Evolutionary conservation across 2,329 filamentous ascomycete species (phyloP).

Genomic region (Venturia carpophila): DNA sequence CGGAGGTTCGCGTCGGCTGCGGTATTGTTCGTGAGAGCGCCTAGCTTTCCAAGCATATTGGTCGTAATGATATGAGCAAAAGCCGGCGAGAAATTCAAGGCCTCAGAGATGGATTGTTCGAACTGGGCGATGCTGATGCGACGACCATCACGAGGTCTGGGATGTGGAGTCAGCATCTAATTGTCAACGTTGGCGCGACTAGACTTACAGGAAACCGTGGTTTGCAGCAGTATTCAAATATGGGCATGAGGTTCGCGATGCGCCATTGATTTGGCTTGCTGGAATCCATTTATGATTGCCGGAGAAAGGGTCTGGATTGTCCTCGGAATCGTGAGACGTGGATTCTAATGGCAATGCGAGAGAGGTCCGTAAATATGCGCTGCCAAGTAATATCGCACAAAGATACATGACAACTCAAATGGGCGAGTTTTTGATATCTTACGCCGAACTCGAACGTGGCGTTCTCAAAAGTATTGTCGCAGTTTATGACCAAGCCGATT

Average conservation of each 20-base stretch:
- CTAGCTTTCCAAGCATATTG: background rate
- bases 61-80: conserved; percentile 1
- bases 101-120: background rate
- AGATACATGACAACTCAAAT: no score
- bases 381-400: background rate
- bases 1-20: background rate
- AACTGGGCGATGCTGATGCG: background rate
- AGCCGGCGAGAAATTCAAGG: background rate
- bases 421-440: no score
- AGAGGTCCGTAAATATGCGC: background rate
- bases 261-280: conserved; percentile 9
- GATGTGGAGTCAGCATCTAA: background rate
- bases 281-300: conserved; percentile 14
- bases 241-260: conserved; percentile 12
- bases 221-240: conserved; percentile 17
- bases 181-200: background rate
- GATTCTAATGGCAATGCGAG: background rate
- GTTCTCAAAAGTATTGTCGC: no score
- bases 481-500: no score
- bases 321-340: background rate
- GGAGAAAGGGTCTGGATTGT: background rate
- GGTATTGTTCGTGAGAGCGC: background rate
- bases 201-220: conserved; percentile 15
- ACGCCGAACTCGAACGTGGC: no score
- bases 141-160: background rate